phyloP scores from a whole-genome alignment of 2,329 filamentous ascomycete species.

The Sordariomycetes sp. region DNA sequence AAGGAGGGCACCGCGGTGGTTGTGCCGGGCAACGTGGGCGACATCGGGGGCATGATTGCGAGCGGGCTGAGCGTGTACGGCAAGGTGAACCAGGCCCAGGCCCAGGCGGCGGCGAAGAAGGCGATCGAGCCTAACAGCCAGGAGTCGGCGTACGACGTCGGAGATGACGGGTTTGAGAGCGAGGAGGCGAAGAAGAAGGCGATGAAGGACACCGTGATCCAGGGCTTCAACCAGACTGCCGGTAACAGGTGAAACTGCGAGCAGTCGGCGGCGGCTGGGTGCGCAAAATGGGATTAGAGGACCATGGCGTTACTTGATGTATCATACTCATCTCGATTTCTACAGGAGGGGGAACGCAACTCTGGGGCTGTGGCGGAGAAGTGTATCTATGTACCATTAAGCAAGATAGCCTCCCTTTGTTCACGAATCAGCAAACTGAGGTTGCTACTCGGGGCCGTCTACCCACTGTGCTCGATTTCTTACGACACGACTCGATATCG shows the following conservation, averaged over 20 bases:
- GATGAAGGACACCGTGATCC: constrained; percentile 29
- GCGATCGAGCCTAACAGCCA: constrained; percentile 23
- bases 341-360: too few species aligned
- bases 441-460: too few species aligned
- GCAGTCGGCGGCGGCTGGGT: too few species aligned
- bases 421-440: too few species aligned
- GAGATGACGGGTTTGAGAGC: too few species aligned
- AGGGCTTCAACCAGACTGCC: constrained; percentile 27
- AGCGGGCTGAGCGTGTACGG: constrained; percentile 93
- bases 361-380: too few species aligned
- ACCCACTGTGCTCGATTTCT: too few species aligned
- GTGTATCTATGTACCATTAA: too few species aligned
- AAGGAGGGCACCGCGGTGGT: constrained; percentile 94
- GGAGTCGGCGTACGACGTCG: constrained; percentile 9
- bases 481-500: too few species aligned
- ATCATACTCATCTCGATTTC: too few species aligned
- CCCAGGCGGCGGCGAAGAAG: constrained; percentile 53
- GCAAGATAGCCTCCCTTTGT: too few species aligned
- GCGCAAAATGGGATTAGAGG: too few species aligned
- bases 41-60: constrained; percentile 94
- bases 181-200: constrained; percentile 12
- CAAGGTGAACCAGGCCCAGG: constrained; percentile 78
- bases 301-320: not conserved
- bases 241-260: constrained; percentile 11
- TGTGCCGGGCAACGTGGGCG: constrained; percentile 92